Base-by-base conservation (phyloP, 2,329 filamentous ascomycete species). In the Pyricularia sp. region DNA sequence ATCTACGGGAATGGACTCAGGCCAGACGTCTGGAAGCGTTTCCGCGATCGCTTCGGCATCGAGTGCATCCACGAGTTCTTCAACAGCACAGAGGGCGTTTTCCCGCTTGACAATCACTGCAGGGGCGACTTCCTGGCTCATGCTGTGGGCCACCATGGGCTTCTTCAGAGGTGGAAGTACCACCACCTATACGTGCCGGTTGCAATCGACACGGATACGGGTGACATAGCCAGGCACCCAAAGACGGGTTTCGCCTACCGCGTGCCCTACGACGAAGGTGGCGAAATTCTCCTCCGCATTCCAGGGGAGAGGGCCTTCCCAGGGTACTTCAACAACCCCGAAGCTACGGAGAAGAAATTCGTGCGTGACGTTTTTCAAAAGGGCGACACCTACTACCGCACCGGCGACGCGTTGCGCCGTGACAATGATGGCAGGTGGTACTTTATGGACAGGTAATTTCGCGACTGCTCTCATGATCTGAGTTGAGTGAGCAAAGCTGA, bases 1-100 rank as follows among this genome's bases (percentile, higher is more conserved):
- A 92, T 92, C 0, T 92, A 94, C 72, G 93, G 93, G 25, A 97
- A 97, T 75, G 93, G 93, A 2, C 82, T 97, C 25, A 86, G 93
- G 0, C 92, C 93, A 0, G 93, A 97, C 74, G 87, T 96, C 42
- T 97, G 93, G 93, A 88, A 92, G 71, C 82, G 81, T 9, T 95
- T 97, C 82, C 93, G 93, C 77, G 85, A 91, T 30, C 89, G 93
- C 23, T 97, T 95, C 74, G 89, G 86, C 26, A 86, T 97, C 69
- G 85, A 88, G 36, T 85, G 85, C 1, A 87, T 94, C 70, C 89
- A 86, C 70, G 92, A 96, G 75, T 94, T 96, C 78, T 97, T 95
- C 77, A 90, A 90, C 14, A 85, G 91, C 0, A 93, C 92, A 0
- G 92, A 94, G 77, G 91, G 89, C 3, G 85, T 87, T 0, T 82